Base-by-base conservation (phyloP, 176 grass and related monocot genomes). In the Pontederia crassipes region DNA sequence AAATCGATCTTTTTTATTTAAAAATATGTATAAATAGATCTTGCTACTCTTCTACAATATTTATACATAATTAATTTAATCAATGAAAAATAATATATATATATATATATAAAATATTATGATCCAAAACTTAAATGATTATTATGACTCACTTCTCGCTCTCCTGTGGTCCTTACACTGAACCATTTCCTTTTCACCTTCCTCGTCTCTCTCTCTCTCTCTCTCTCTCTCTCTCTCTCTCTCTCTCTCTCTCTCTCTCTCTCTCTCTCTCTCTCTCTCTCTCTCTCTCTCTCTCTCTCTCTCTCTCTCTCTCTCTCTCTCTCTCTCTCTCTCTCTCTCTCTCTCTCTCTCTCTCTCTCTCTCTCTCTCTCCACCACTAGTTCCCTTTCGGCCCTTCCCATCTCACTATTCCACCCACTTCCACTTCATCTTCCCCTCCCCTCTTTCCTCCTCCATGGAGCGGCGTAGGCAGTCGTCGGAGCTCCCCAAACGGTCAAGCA, bases 391-490 rank as follows among this genome's bases (percentile, higher is more conserved):
- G 20, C 12, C 66, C 2, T 10, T 11, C 50, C 51, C 28, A 48
- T 13, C 12, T 12, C 29, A 14, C 55, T 10, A 24, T 24, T 24
- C 20, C 35, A n/a, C 58, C 65, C 8, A 48, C 26, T 1, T 59
- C 72, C 55, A 9, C 14, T 66, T 59, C 16, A 52, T 16, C 48
- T 29, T 9, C 67, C 52, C 66, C 50, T 59, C 48, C 54, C 28
- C 9, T 64, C 65, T 0, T 50, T 47, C 20, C 61, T 32, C 59
- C 17, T 13, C 66, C 74, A 81, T 62, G 74, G 78, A 63, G 57
- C 17, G 47, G 48, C 70, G 71, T 49, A 57, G 70, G 72, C 28
- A 65, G n/a, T 10, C 69, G 26, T 40, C 78, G n/a, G 74, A 66
- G 32, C 72, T 68, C 29, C 74, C 68, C 45, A 82, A 57, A 52